Percentiles rank a stretch among this genome's conserved stretches.
phyloP scores from a whole-genome alignment of 176 grass and related monocot genomes.

The Lolium multiflorum region DNA sequence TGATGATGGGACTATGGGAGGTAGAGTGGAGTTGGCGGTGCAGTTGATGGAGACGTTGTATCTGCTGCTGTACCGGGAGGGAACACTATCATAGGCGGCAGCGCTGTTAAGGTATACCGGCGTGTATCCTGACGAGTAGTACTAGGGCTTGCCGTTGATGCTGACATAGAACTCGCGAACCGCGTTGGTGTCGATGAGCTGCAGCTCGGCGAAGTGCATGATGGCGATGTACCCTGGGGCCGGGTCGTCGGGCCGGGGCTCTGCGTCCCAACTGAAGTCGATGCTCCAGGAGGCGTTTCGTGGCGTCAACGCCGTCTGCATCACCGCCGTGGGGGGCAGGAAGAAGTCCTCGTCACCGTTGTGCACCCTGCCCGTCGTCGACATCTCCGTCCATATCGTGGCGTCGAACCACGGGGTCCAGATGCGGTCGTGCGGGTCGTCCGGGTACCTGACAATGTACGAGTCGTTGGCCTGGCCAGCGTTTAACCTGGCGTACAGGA shows the following conservation, averaged over 20 bases:
- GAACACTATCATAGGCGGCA: neutral
- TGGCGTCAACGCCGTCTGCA: conserved; percentile 58
- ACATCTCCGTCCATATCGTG: neutral
- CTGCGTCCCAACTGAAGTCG: conserved; percentile 23
- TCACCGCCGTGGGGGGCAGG: conserved; percentile 44
- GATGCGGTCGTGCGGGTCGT: conserved; percentile 49
- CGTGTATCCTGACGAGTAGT: neutral
- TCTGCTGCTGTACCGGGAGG: neutral
- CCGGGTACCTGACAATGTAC: conserved; percentile 47
- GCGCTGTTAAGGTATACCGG: conserved; percentile 29
- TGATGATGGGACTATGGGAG: conserved; percentile 68
- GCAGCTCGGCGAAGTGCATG: conserved; percentile 49
- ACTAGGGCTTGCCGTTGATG: conserved; percentile 34
- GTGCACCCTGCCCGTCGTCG: conserved; percentile 1
- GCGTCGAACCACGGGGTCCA: conserved; percentile 25
- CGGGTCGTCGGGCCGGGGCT: conserved; percentile 9
- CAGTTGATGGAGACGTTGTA: conserved; percentile 54
- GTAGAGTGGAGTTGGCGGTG: conserved; percentile 53
- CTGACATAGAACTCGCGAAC: conserved; percentile 52
- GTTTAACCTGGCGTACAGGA: conserved; percentile 3
- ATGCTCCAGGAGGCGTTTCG: conserved; percentile 46
- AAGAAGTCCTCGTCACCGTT: neutral
- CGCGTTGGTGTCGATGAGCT: conserved; percentile 31
- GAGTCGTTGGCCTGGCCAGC: neutral
- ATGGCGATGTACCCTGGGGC: conserved; percentile 18